phyloP scores from a whole-genome alignment of 177 flowering plant genomes.

The Vitis hybrid region DNA sequence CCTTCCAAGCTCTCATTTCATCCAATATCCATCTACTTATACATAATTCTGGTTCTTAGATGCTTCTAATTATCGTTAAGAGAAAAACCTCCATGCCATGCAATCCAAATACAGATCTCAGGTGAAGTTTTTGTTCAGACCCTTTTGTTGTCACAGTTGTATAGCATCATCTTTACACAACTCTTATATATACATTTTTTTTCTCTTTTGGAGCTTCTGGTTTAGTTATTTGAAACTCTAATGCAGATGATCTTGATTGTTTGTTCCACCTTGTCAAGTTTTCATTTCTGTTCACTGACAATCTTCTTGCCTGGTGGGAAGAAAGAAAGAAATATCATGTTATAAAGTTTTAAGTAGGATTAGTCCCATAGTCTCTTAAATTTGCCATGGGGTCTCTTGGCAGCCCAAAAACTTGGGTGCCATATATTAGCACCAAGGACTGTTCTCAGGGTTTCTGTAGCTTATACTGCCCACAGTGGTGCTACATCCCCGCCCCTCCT shows the following conservation, averaged over 20 bases:
- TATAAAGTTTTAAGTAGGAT: too few relatives aligned
- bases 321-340: too few relatives aligned
- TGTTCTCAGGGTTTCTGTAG: slow-evolving; percentile 81
- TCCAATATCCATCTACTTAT: slow-evolving; percentile 3
- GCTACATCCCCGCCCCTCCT: slow-evolving; percentile 68
- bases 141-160: not conserved
- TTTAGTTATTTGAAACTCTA: too few relatives aligned
- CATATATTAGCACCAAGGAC: slow-evolving; percentile 54
- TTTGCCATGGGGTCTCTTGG: slow-evolving; percentile 43
- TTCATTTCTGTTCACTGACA: too few relatives aligned
- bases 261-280: too few relatives aligned
- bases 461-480: slow-evolving; percentile 81
- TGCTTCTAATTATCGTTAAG: not conserved
- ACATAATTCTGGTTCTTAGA: not conserved
- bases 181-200: too few relatives aligned
- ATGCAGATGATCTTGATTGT: too few relatives aligned
- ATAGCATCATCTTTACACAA: not conserved
- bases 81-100: not conserved
- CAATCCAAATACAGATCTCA: slow-evolving; percentile 1
- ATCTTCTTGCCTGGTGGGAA: too few relatives aligned
- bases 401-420: slow-evolving; percentile 56
- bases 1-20: not conserved
- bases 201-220: too few relatives aligned
- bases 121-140: not conserved
- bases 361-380: not conserved